phyloP scores from a whole-genome alignment of 106 monocot genomes.

The Dendrobium huoshanense region DNA sequence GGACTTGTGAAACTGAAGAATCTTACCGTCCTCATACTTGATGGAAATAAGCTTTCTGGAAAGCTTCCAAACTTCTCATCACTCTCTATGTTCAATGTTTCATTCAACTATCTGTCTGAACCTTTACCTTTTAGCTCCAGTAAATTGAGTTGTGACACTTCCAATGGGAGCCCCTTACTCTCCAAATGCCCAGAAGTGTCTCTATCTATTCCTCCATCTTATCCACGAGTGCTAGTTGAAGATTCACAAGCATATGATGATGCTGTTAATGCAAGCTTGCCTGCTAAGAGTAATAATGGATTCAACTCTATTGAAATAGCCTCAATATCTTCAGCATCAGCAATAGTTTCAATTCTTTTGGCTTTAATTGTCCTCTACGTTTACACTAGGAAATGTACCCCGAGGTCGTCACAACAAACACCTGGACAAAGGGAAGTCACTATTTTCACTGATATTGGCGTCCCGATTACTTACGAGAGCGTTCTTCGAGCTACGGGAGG shows the following conservation, averaged over 20 bases:
- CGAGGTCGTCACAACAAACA: conserved; percentile 19
- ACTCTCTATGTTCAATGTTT: conserved; percentile 63
- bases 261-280: conserved; percentile 13
- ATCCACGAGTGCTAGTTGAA: conserved; percentile 20
- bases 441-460: conserved; percentile 59
- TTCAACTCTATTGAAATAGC: conserved; percentile 73
- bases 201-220: conserved; percentile 39
- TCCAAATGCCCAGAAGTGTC: conserved; percentile 38
- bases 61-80: conserved; percentile 50
- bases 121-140: conserved; percentile 44
- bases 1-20: conserved; percentile 53
- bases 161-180: conserved; percentile 62
- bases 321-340: conserved; percentile 56
- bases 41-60: conserved; percentile 78
- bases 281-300: conserved; percentile 21
- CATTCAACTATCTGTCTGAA: conserved; percentile 89
- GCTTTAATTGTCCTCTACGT: conserved; percentile 53
- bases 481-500: conserved; percentile 61
- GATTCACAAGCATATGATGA: conserved; percentile 22
- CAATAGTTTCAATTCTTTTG: conserved; percentile 59
- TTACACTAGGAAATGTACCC: conserved; percentile 70
- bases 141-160: conserved; percentile 40
- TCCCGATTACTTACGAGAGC: conserved; percentile 53
- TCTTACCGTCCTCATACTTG: conserved; percentile 65
- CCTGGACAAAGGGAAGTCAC: conserved; percentile 52